Conservation (phyloP, 306 rosid genomes). For the Trifolium subterraneum region DNA sequence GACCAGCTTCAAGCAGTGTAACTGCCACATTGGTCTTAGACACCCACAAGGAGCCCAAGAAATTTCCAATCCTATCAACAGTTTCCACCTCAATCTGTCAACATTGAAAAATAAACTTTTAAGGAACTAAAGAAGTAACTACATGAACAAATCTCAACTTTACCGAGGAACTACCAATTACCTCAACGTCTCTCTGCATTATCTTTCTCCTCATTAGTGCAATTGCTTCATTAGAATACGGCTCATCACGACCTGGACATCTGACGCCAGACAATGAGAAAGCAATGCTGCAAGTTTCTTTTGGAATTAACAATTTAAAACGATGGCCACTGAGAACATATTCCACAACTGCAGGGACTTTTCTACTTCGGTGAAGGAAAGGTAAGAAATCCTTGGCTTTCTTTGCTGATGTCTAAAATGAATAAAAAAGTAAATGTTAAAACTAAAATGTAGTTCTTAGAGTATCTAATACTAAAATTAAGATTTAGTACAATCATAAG, state of each 20-base stretch:
- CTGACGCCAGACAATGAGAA: slow-evolving; percentile 93
- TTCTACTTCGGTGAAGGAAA: slow-evolving; percentile 85
- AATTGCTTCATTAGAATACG: slow-evolving; percentile 95
- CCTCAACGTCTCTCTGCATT: slow-evolving; percentile 99
- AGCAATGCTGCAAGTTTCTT: slow-evolving; percentile 98
- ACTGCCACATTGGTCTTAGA: slow-evolving; percentile 70
- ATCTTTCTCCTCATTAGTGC: slow-evolving; percentile 93
- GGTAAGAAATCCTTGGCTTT: slow-evolving; percentile 93
- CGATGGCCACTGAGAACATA: slow-evolving; percentile 99
- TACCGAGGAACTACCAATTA: slow-evolving; percentile 39
- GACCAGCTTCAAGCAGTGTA: slow-evolving; percentile 88
- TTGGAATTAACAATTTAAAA: slow-evolving; percentile 91
- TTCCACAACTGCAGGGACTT: slow-evolving; percentile 91
- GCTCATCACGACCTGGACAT: slow-evolving; percentile 96
- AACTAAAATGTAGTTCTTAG: neutral
- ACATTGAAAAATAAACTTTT: neutral
- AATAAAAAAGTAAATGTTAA: slow-evolving; percentile 38
- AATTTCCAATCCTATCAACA: slow-evolving; percentile 90
- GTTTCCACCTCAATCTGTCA: slow-evolving; percentile 93
- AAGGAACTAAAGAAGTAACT: no score
- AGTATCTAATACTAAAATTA: neutral
- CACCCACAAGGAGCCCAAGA: slow-evolving; percentile 98
- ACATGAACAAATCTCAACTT: slow-evolving; percentile 16
- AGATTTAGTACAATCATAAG: slow-evolving; percentile 16
- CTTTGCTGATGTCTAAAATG: slow-evolving; percentile 80